Conservation (phyloP, 1,284 basidiomycete genomes). For the Heterobasidion annosum region DNA sequence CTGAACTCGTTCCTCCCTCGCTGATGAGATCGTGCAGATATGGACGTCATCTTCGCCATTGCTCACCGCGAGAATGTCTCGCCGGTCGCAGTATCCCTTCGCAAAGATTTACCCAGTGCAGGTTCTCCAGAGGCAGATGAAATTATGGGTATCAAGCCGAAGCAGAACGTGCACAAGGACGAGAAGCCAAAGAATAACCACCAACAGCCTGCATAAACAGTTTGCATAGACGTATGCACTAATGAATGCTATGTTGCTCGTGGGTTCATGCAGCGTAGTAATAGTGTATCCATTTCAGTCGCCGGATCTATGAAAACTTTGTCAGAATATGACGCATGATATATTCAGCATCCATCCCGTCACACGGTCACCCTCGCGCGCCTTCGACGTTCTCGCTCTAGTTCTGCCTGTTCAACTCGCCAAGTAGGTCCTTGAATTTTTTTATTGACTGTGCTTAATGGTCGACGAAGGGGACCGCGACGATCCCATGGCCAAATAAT, state of each 20-base stretch:
- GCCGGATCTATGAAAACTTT: too few relatives aligned
- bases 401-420: slow-evolving; percentile 33
- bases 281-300: too few relatives aligned
- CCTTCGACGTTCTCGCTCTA: slow-evolving; percentile 36
- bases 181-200: background rate
- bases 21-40: slow-evolving; percentile 27
- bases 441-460: slow-evolving; percentile 17
- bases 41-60: slow-evolving; percentile 56
- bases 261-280: too few relatives aligned
- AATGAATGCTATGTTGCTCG: too few relatives aligned
- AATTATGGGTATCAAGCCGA: slow-evolving; percentile 30
- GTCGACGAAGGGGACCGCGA: slow-evolving; percentile 28
- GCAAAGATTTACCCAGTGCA: slow-evolving; percentile 44
- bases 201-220: background rate
- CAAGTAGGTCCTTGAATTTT: slow-evolving; percentile 28
- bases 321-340: background rate
- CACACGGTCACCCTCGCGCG: slow-evolving; percentile 29
- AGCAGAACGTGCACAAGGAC: background rate
- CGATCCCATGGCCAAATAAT: slow-evolving; percentile 58
- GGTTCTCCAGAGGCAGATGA: slow-evolving; percentile 45
- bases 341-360: background rate
- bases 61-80: slow-evolving; percentile 49
- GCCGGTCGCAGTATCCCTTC: slow-evolving; percentile 44
- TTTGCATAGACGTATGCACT: background rate
- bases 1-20: background rate